Evolutionary conservation across 169 alveolate species (phyloP), one percentile per base, ranked within the genome.

Genomic region (Babesia gibsoni): DNA sequence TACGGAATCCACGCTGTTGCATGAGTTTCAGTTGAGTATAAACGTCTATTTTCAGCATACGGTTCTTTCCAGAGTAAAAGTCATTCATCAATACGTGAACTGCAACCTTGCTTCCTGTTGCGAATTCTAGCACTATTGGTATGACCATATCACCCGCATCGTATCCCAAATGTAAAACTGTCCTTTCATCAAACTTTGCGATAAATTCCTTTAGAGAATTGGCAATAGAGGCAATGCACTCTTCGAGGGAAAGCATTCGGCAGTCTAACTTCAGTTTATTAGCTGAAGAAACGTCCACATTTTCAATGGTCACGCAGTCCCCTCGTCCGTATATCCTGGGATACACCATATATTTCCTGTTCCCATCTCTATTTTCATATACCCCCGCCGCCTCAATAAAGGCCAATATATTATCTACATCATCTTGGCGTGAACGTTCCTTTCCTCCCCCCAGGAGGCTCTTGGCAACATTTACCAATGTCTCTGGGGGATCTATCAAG

Each of bases 41-140:
- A 10, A 48, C 69, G 46, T 61, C 70, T 12, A 65, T 18, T 4
- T 67, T 43, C 27, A 75, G 68, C 84, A 75, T 75, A 33, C 53
- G 67, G 20, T 63, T 30, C 18, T 29, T 56, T 39, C 75, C 70
- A 16, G 54, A 50, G 63, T 75, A 75, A 42, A 63, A 75, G 64
- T 75, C 84, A 33, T 75, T 69, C 42, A 75, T 20, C 14, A 75
- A 50, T 27, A 53, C 59, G 2, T 43, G 70, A 36, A 75, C 73
- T 0, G 70, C 68, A 23, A 58, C 84, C 41, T 39, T 46, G 10
- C 9, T n/a, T 29, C 18, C 18, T 4, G 42, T 41, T 20, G 68
- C 57, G 2, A 27, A n/a, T 57, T 43, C 67, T 3, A 75, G 46
- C 45, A 61, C 70, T 2, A 61, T 54, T 10, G 84, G 84, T n/a